Conservation (phyloP, 768 basidiomycete genomes). For the Boletus coccyginus region DNA sequence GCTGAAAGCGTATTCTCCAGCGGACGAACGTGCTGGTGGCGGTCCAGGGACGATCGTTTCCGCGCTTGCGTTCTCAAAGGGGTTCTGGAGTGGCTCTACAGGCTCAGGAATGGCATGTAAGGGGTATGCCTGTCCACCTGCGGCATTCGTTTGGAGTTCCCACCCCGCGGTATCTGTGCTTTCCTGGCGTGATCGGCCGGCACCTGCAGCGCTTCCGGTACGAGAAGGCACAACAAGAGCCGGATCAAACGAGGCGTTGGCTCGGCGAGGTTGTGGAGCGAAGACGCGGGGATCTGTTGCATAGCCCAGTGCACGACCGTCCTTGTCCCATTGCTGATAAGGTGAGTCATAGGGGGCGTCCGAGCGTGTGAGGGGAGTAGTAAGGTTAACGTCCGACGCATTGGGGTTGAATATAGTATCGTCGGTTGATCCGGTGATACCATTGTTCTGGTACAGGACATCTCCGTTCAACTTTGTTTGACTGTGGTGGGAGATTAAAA, state of each 20-base stretch:
- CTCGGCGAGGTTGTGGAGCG: constrained; percentile 48
- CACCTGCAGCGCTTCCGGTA: constrained; percentile 11
- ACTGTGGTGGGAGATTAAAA: constrained; percentile 31
- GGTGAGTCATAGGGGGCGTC: constrained; percentile 30
- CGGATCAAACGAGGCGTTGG: constrained; percentile 14
- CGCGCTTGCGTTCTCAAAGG: constrained; percentile 20
- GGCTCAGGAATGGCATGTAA: constrained; percentile 20
- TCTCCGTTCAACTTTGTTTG: constrained; percentile 50
- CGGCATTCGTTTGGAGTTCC: constrained; percentile 29
- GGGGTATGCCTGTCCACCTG: constrained; percentile 24
- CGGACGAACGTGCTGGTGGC: constrained; percentile 5
- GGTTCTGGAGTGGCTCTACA: constrained; percentile 20
- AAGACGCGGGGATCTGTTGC: constrained; percentile 43
- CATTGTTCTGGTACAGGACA: constrained; percentile 28
- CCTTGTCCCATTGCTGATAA: constrained; percentile 52
- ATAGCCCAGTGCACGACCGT: constrained; percentile 49
- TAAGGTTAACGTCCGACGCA: constrained; percentile 43
- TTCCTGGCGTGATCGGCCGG: constrained; percentile 20
- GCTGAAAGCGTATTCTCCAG: constrained; percentile 25
- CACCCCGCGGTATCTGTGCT: constrained; percentile 31
- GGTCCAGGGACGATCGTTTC: constrained; percentile 17
- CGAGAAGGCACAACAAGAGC: constrained; percentile 10
- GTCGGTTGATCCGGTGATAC: constrained; percentile 28
- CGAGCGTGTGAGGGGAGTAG: constrained; percentile 22
- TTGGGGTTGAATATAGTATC: constrained; percentile 36